Conservation (phyloP, 345 rosid species). For the Cardamine chenopodiifolia region DNA sequence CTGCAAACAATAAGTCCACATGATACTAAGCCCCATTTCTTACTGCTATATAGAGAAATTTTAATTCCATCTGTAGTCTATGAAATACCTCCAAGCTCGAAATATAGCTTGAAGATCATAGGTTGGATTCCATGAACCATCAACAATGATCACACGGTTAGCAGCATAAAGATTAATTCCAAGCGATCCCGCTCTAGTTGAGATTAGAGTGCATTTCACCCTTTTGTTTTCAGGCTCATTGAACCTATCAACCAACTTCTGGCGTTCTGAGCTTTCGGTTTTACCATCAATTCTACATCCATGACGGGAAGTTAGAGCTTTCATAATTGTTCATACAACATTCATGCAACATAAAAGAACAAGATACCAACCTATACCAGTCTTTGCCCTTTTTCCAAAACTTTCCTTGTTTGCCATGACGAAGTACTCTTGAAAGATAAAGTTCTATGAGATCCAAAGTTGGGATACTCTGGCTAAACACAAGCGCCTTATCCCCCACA, state of each 20-base stretch:
- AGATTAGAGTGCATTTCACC: slow-evolving; percentile 91
- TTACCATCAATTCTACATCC: slow-evolving; percentile 87
- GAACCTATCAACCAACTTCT: slow-evolving; percentile 88
- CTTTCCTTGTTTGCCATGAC: slow-evolving; percentile 73
- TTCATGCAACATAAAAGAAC: background rate
- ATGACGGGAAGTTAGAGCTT: slow-evolving; percentile 31
- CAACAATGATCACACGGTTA: slow-evolving; percentile 96
- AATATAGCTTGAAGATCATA: slow-evolving; percentile 98
- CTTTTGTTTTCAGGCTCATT: slow-evolving; percentile 83
- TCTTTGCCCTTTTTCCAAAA: slow-evolving; percentile 96
- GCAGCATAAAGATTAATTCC: slow-evolving; percentile 99
- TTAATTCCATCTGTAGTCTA: background rate
- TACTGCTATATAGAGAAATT: background rate
- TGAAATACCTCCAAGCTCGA: slow-evolving; percentile 94
- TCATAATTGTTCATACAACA: slow-evolving; percentile 18
- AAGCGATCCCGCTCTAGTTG: slow-evolving; percentile 97
- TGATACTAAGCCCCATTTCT: slow-evolving; percentile 13
- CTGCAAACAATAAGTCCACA: slow-evolving; percentile 48
- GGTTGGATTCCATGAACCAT: slow-evolving; percentile 99
- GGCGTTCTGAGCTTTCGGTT: slow-evolving; percentile 97
- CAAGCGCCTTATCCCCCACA: slow-evolving; percentile 85
- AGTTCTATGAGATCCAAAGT: slow-evolving; percentile 96
- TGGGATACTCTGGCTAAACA: slow-evolving; percentile 99
- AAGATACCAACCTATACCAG: slow-evolving; percentile 88
- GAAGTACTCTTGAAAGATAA: slow-evolving; percentile 80